Evolutionary conservation across 2,329 filamentous ascomycete species (phyloP), one percentile per base, ranked within the genome.

Genomic region (Trichoderma arundinaceum): DNA sequence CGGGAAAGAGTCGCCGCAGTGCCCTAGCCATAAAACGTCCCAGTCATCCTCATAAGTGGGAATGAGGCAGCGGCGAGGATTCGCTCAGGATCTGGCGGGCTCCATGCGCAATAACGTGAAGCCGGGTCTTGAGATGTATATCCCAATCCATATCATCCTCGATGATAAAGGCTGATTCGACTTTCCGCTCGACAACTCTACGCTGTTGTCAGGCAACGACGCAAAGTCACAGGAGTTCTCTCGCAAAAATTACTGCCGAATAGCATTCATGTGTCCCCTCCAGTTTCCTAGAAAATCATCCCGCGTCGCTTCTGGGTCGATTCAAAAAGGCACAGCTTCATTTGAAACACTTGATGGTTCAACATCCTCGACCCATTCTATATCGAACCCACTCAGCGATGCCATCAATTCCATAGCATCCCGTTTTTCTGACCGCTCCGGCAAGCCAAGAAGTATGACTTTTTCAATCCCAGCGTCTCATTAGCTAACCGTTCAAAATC

Each of bases 21-120:
- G 80, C 12, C 83, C 83, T 1, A 83, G 72, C 82, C 82, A 84
- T 4, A 84, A 75, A 7, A 84, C 65, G 64, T 85, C 82, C 83
- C 82, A 85, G 62, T 79, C 72, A 61, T 80, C 78, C 12, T 83
- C 81, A 66, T 83, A 82, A 0, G 82, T n/a, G 80, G 0, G 80
- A 80, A 1, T 58, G 41, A 46, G 54, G 54, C 41, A 35, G 54
- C 41, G 32, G 9, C 12, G 54, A 58, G 7, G 54, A 0, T 15
- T 58, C 41, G 12, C 15, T 33, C 33, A 60, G 35, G 39, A 52
- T 48, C 8, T 19, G 64, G 15, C n/a, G 57, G 17, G 35, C 46
- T 19, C 54, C 54, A 10, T 39, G 67, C 9, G 67, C 67, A 33
- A 71, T 43, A 7, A 66, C 56, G 7, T 44, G 15, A 13, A 71